Base-by-base conservation (phyloP, 1,284 basidiomycete genomes). In the Pterula multifida region DNA sequence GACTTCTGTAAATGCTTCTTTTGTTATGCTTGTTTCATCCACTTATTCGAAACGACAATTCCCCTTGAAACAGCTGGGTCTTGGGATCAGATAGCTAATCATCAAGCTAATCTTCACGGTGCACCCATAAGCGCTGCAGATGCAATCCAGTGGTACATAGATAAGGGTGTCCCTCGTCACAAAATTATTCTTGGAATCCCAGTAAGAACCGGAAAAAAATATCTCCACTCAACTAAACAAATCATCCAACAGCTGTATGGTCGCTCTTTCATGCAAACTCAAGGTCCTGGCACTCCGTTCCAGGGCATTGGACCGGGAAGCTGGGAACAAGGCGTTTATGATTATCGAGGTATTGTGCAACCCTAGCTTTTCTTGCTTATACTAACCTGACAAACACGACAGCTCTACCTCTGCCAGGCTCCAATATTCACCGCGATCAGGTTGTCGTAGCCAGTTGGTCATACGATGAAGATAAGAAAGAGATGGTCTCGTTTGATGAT, bases 121-220 rank as follows among this genome's bases (percentile, higher is more conserved):
- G 77, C 75, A 0, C 71, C 76, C 13, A 73, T 84, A 57, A 85
- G 72, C 54, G 78, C 77, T 3, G 75, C 81, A 3, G 75, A 78
- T 15, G 80, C 92, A 0, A 77, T 97, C 35, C 60, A 78, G 9
- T 86, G 77, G 71, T 98, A 91, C 64, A 74, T 70, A 46, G 61
- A 65, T 4, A 68, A 78, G 35, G 94, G 93, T 21, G 85, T 96
- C 9, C 65, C 76, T 2, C 76, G 81, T 15, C 68, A 77, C 62
- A 97, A 96, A 68, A 69, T 98, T 50, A 79, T 98, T 45, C 66
- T 98, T 49, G 95, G 91, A 3, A 77, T 97, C 51, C 93, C 93
- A 1, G 39, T 42, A 22, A 9, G 39, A n/a, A 11, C 39, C 17
- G 21, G n/a, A n/a, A n/a, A n/a, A n/a, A n/a, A n/a, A n/a, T n/a